Evolutionary conservation across 2,329 filamentous ascomycete genomes (phyloP), one percentile per base, ranked within the genome.

Genomic region (Cercospora zeae-maydis): DNA sequence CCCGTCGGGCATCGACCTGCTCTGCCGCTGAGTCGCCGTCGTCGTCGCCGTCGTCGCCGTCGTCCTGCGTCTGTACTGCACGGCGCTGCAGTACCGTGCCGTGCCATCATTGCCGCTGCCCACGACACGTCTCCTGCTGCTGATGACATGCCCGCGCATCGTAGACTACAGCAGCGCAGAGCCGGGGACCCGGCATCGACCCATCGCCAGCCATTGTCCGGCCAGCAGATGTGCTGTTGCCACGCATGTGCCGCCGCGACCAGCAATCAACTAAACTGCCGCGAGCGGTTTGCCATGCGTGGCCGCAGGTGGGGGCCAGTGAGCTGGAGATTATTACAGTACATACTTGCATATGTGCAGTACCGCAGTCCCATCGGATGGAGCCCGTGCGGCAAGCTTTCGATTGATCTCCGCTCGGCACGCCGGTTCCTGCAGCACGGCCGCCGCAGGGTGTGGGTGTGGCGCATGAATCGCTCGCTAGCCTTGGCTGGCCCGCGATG

Each of bases 401-500:
- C 61, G 57, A 59, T 59, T 51, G 37, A 49, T 59, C 45, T 39
- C 42, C 47, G 21, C 57, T 49, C 42, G 13, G 30, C 47, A 13
- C 36, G 11, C 45, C 45, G 45, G 45, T 51, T 51, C 45, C 45
- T 51, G 45, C 47, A 51, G 56, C 56, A 59, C 39, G 21, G 9
- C 27, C 57, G 45, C 27, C 16, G 39, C 39, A 45, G 39, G 39
- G 16, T 4, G 21, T 21, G 39, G 58, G 34, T 55, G 58, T 64
- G 62, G 58, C 62, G 62, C 58, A 33, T 61, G 24, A 51, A 60
- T 64, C 54, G 59, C 54, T 57, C 10, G 47, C 47, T 31, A n/a
- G 47, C 47, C 24, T 31, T 27, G 47, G 47, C 47, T 30, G 47
- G 47, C 24, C 47, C 19, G 14, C 39, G 39, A 45, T 45, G 39